Evolutionary conservation across 805 yeast species (phyloP).

Genomic region (Myxozyma vanderwaltii): DNA sequence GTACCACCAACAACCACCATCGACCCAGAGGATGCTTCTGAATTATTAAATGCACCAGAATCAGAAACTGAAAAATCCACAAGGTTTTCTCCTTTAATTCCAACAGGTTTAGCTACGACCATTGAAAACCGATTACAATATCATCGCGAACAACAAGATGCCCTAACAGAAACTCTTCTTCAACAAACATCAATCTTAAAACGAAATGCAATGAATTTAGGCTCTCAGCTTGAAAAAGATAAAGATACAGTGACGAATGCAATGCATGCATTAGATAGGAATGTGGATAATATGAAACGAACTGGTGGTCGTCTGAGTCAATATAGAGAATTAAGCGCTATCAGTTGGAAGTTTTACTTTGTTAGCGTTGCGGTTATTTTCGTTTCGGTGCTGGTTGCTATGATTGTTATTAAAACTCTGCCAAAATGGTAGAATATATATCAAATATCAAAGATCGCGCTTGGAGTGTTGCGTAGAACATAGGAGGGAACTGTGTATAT

Average conservation of each 20-base stretch:
- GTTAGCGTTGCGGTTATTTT: constrained; percentile 43
- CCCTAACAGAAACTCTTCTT: constrained; percentile 52
- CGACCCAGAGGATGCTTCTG: constrained; percentile 9
- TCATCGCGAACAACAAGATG: constrained; percentile 48
- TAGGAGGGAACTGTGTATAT: too few relatives aligned
- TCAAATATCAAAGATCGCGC: too few relatives aligned
- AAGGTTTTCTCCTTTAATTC: background rate
- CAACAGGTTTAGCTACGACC: constrained; percentile 17
- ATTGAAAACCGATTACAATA: constrained; percentile 29
- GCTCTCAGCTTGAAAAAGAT: constrained; percentile 46
- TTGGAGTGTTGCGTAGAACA: too few relatives aligned
- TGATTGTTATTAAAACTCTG: constrained; percentile 42
- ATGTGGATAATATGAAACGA: constrained; percentile 42
- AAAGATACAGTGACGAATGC: constrained; percentile 42
- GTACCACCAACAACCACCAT: background rate
- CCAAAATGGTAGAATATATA: constrained; percentile 33
- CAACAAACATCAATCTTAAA: constrained; percentile 53
- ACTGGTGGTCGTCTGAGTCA: constrained; percentile 43
- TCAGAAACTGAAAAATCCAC: background rate
- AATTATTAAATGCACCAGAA: constrained; percentile 1
- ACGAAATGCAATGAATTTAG: constrained; percentile 50
- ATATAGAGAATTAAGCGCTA: constrained; percentile 43
- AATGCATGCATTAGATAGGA: constrained; percentile 42
- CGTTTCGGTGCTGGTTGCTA: constrained; percentile 40
- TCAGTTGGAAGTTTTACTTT: constrained; percentile 48